These are phyloP conservation scores for Neophaeococcomyces mojaviensis DNA, from an alignment of 2,329 filamentous ascomycete species.

Conservation along the genomic window DNA sequence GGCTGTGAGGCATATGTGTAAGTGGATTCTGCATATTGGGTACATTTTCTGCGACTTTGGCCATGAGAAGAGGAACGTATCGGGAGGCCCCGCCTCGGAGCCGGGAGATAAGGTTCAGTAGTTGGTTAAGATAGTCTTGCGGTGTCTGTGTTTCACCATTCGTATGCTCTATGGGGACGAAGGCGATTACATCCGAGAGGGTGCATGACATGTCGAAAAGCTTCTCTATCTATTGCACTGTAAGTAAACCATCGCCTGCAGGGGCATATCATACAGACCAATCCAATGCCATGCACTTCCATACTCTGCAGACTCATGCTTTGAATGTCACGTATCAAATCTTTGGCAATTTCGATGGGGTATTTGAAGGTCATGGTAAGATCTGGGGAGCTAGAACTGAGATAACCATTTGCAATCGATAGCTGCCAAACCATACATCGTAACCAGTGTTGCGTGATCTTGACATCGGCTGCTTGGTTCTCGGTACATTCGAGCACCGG, in stretches of 20 bases:
- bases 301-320: conserved; percentile 65
- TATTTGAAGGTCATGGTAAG: conserved; percentile 37
- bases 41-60: conserved; percentile 66
- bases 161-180: conserved; percentile 52
- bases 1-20: conserved; percentile 5
- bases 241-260: neutral
- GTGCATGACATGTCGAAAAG: conserved; percentile 68
- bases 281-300: conserved; percentile 65
- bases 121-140: conserved; percentile 64
- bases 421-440: conserved; percentile 66
- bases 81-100: conserved; percentile 69
- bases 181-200: conserved; percentile 64
- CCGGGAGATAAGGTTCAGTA: conserved; percentile 59
- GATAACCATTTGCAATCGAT: conserved; percentile 57
- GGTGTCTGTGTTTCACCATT: conserved; percentile 50
- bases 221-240: conserved; percentile 59
- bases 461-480: conserved; percentile 25
- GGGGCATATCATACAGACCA: too few relatives aligned
- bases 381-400: conserved; percentile 27
- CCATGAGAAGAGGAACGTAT: conserved; percentile 68
- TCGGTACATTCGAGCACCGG: conserved; percentile 18
- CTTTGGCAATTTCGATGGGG: conserved; percentile 54
- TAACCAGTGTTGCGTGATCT: conserved; percentile 63
- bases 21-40: conserved; percentile 31
- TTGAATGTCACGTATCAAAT: conserved; percentile 58